These are phyloP conservation scores for Nicotiana paniculata DNA, from an alignment of 257 asterid genomes.

Conservation along the genomic window DNA sequence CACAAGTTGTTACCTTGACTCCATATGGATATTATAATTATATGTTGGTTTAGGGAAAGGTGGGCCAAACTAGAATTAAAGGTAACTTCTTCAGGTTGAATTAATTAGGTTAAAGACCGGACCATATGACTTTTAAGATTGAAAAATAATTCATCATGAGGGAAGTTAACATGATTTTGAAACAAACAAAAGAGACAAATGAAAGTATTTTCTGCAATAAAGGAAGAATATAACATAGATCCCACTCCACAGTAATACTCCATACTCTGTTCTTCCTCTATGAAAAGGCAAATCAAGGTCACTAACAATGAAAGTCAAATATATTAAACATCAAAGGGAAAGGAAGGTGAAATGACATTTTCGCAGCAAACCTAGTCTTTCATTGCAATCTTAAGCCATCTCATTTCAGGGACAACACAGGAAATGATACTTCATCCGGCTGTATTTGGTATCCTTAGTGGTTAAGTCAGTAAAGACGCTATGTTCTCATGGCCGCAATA, in stretches of 20 bases:
- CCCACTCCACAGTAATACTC: not conserved
- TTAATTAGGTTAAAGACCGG: not conserved
- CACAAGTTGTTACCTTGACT: not conserved
- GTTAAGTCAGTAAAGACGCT: not conserved
- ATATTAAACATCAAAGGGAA: not conserved
- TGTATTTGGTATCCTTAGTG: not conserved
- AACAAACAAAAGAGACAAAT: not conserved
- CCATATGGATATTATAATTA: not conserved
- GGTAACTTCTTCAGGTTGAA: not conserved
- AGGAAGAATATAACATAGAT: not conserved
- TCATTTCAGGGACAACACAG: not conserved
- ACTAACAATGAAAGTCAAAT: not conserved
- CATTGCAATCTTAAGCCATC: not conserved
- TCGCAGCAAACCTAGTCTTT: not conserved
- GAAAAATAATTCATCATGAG: not conserved
- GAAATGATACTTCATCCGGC: not conserved
- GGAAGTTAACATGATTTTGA: not conserved
- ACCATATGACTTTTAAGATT: not conserved
- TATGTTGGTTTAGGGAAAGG: not conserved
- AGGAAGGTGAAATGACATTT: not conserved
- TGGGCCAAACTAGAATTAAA: not conserved
- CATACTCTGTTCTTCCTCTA: not conserved
- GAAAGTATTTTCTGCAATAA: not conserved
- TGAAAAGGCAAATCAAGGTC: not conserved
- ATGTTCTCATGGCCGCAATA: no score